Percentiles rank a stretch among this genome's conserved stretches.
These are phyloP conservation scores for Psophocarpus tetragonolobus DNA, from an alignment of 306 rosid species.

Conservation along the genomic window DNA sequence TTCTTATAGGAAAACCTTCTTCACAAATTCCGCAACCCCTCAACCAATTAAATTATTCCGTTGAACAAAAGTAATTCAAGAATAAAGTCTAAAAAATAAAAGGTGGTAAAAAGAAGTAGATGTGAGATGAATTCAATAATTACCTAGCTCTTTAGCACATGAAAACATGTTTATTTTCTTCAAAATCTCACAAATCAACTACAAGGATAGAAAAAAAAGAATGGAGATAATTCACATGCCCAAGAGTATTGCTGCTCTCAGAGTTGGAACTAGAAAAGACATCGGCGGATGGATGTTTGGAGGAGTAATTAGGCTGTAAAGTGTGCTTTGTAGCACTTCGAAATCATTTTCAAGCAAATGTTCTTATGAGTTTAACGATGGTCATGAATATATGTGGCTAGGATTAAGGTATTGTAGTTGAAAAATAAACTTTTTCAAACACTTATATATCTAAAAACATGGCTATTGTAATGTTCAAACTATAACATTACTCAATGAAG, in stretches of 20 bases:
- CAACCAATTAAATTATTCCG: background rate
- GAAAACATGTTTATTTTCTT: background rate
- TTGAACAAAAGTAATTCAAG: background rate
- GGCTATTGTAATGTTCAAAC: background rate
- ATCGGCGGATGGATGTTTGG: background rate
- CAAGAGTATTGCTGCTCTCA: background rate
- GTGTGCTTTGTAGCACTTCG: background rate
- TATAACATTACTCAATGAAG: background rate
- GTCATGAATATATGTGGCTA: background rate
- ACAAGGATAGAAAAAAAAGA: background rate
- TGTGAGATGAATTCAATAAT: background rate
- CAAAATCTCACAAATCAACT: background rate
- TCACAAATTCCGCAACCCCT: background rate
- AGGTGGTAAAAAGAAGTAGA: background rate
- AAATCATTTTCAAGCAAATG: background rate
- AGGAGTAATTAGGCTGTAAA: background rate
- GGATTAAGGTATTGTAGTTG: background rate
- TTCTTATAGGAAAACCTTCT: background rate
- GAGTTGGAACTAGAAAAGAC: constrained; percentile 11
- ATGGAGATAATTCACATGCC: background rate
- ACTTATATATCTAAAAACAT: background rate
- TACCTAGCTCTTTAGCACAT: background rate
- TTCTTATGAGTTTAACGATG: background rate
- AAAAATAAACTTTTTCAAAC: background rate
- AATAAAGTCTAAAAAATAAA: background rate